Evolutionary conservation across 1,284 basidiomycete species (phyloP), one percentile per base, ranked within the genome.

Genomic region (Cryptococcus sp.): DNA sequence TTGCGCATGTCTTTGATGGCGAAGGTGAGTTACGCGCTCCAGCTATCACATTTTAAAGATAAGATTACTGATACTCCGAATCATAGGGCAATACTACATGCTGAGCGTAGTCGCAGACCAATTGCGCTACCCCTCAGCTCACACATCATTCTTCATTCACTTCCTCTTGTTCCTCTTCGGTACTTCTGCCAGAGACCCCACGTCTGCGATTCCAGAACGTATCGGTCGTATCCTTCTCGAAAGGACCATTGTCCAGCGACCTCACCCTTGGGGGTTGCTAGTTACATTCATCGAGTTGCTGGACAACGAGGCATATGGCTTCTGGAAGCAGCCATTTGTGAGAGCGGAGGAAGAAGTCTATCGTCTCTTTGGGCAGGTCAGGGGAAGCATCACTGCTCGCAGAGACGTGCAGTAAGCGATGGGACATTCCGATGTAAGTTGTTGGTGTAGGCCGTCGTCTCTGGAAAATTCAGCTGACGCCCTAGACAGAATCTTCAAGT

Each of bases 181-280:
- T 26, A 72, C 82, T 46, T 86, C 69, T 1, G 48, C 65, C 7
- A 49, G 58, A 46, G 58, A 62, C 20, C 54, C 58, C 17, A 48
- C 53, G 38, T 56, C 62, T n/a, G 49, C 55, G 34, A 89, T 96
- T 80, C 85, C 88, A 65, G 95, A 98, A 80, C 86, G 95, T 64
- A 87, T 96, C 80, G 89, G 91, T 43, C 89, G 89, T 58, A 91
- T 96, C 29, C 83, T 99, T 26, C 82, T 99, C 65, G 94, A 98
- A 76, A 86, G 95, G 40, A 89, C 97, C 78, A 86, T 98, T 58
- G 93, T 93, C 54, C 87, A 93, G 73, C 87, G 92, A 45, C 95
- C 95, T 53, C 94, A 98, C 72, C 93, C 95, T n/a, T 98, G 93
- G 92, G 95, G 94, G 58, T 86, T 93, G 45, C 80, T 97, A 61